A percentile compares a stretch with the other conserved stretches of the same genome.
phyloP scores from a whole-genome alignment of 164 flowering plant species.

The Dillenia turbinata region DNA sequence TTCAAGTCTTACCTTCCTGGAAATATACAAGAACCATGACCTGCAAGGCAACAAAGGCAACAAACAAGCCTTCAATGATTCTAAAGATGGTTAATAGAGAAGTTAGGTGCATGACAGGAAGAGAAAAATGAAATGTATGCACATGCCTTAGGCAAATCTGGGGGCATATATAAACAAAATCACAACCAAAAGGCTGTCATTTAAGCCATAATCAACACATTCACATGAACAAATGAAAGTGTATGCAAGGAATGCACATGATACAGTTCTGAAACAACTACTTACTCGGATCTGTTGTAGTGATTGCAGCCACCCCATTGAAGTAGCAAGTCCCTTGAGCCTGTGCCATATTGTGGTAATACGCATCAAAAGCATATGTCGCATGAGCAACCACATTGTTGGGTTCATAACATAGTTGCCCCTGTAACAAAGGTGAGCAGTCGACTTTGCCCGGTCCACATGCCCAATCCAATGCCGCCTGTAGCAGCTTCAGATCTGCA shows the following conservation, averaged over 20 bases:
- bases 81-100: background rate
- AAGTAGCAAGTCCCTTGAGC: constrained; percentile 69
- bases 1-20: constrained; percentile 60
- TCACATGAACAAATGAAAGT: background rate
- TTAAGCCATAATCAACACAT: background rate
- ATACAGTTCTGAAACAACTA: background rate
- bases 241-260: no score
- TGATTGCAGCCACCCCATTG: constrained; percentile 81
- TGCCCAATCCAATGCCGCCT: constrained; percentile 92
- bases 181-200: no score
- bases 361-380: constrained; percentile 76
- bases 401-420: constrained; percentile 79
- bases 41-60: constrained; percentile 32
- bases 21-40: constrained; percentile 71
- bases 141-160: no score
- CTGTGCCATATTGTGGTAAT: constrained; percentile 67
- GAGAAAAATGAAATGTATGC: no score
- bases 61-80: constrained; percentile 11
- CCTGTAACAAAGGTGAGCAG: constrained; percentile 69
- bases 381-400: constrained; percentile 71
- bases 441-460: constrained; percentile 93
- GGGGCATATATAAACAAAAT: no score
- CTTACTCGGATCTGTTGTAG: constrained; percentile 87
- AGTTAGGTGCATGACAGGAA: no score
- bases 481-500: constrained; percentile 73